Evolutionary conservation across 2,329 filamentous ascomycete genomes (phyloP), one percentile per base, ranked within the genome.

Genomic region (Aspergillus proliferans): DNA sequence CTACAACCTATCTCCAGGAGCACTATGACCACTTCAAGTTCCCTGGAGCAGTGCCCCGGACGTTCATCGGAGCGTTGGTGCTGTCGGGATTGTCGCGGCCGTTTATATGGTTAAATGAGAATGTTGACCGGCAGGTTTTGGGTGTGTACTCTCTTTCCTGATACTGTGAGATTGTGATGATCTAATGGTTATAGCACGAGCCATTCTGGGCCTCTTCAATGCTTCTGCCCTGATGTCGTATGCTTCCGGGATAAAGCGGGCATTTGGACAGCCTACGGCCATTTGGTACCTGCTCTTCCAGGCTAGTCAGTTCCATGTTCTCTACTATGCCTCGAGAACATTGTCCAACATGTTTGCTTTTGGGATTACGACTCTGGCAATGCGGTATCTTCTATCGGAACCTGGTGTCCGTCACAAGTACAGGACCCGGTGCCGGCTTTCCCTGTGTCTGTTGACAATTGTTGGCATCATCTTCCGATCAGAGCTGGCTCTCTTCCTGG

Each of bases 311-410:
- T 98, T 98, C 63, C 93, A 98, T 71, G 73, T 95, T 52, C 78
- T 93, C 53, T 98, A 89, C 70, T 98, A 98, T 73, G 86, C 91
- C 12, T 93, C 90, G 14, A 80, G 93, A 52, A 93, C 90, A 2
- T 73, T 98, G 56, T 93, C 93, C 2, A 98, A 98, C 67, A 95
- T 94, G 86, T 95, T 96, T 71, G 91, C 93, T 18, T 93, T 97
- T 72, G 82, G 83, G 8, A 72, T 96, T 50, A 66, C 67, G 30
- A 75, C 70, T 1, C 41, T 71, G 7, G 69, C 69, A 8, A 60
- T 82, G 43, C 66, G 74, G 36, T 72, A 69, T 50, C 63, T 81
- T 41, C 71, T 84, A 2, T 73, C 78, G 14, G 73, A 74, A 19
- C 57, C 61, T 6, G 51, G 49, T 12, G 44, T 50, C 18, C 18